These are phyloP conservation scores for Lignosus rhinocerotis DNA, from an alignment of 1,284 basidiomycete genomes.

Conservation along the genomic window DNA sequence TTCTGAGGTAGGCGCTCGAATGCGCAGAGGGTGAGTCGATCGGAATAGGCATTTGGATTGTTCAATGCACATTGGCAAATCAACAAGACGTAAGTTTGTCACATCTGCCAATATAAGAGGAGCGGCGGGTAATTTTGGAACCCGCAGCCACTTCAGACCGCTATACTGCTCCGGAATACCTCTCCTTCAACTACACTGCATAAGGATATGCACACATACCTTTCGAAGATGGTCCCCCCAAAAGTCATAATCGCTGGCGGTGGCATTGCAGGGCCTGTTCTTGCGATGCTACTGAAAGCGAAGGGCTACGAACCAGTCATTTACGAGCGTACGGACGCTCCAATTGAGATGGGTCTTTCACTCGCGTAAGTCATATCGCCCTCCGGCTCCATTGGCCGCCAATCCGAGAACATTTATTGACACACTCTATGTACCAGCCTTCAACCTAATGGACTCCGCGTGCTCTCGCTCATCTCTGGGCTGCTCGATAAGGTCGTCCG, in stretches of 20 bases:
- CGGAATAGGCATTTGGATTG: too few relatives aligned
- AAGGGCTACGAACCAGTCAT: constrained; percentile 44
- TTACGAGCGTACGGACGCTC: constrained; percentile 39
- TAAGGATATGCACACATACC: too few relatives aligned
- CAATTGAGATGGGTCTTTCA: constrained; percentile 37
- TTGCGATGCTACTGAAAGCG: constrained; percentile 44
- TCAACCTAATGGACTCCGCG: constrained; percentile 43
- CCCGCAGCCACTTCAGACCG: too few relatives aligned
- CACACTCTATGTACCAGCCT: constrained; percentile 36
- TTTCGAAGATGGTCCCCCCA: constrained; percentile 10
- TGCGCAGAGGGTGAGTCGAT: too few relatives aligned
- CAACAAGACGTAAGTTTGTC: too few relatives aligned
- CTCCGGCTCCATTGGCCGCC: too few relatives aligned
- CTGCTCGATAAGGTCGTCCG: constrained; percentile 38
- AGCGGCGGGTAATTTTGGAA: too few relatives aligned
- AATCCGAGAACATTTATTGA: background rate
- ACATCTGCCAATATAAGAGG: too few relatives aligned
- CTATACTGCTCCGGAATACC: too few relatives aligned
- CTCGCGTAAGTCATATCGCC: constrained; percentile 33
- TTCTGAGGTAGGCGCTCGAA: too few relatives aligned
- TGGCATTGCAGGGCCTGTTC: constrained; percentile 49
- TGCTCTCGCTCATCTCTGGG: constrained; percentile 42
- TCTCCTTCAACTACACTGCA: too few relatives aligned
- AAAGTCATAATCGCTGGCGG: constrained; percentile 43
- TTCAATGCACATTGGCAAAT: too few relatives aligned